A percentile compares a stretch with the other conserved stretches of the same genome.
phyloP scores from a whole-genome alignment of 495 filamentous ascomycete genomes.

The Lasiosphaeria hispida region DNA sequence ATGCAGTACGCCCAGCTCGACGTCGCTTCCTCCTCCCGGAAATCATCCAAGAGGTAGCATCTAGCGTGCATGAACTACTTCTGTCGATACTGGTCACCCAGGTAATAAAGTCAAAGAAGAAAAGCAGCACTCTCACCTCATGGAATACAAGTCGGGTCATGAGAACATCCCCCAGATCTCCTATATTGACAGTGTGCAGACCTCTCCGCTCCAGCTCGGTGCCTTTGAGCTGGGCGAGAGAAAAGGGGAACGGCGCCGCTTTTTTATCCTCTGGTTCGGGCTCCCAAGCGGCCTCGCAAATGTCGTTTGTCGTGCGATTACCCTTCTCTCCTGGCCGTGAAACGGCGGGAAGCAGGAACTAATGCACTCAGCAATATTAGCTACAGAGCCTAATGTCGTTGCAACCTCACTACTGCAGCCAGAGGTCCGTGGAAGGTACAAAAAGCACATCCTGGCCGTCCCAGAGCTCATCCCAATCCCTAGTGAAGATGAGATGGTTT shows the following conservation, averaged over 20 bases:
- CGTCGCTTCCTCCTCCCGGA: neutral
- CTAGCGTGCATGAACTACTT: constrained; percentile 8
- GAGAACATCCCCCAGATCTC: neutral
- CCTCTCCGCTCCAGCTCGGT: too few species aligned
- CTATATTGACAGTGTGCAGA: neutral
- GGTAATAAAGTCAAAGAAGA: too few species aligned
- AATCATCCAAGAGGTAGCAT: constrained; percentile 5
- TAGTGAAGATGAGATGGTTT: too few species aligned
- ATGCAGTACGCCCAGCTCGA: constrained; percentile 12
- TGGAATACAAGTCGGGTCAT: constrained; percentile 4
- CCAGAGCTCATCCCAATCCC: too few species aligned
- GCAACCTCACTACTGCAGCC: too few species aligned
- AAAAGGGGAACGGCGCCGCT: too few species aligned
- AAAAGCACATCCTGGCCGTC: too few species aligned
- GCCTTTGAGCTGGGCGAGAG: too few species aligned
- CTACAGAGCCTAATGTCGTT: neutral
- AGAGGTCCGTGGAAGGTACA: too few species aligned
- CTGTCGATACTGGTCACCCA: neutral
- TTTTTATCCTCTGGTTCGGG: neutral
- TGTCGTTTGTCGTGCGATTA: neutral
- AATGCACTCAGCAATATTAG: neutral
- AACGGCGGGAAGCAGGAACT: neutral
- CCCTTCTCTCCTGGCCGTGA: neutral
- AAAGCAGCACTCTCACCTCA: neutral
- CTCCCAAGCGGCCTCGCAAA: neutral